Conservation (phyloP, 345 rosid species). For the Ailanthus altissimus region DNA sequence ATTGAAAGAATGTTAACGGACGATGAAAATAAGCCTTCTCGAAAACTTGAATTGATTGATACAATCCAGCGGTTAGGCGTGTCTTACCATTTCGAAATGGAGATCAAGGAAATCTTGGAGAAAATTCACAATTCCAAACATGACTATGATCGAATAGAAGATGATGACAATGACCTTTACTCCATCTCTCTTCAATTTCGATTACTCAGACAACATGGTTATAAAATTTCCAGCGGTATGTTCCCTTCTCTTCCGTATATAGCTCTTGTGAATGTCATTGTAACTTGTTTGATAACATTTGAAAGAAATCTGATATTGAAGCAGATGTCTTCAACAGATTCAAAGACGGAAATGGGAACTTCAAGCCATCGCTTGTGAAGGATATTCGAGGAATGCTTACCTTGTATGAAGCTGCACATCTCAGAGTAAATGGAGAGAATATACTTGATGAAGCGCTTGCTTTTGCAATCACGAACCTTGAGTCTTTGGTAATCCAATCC, state of each 20-base stretch:
- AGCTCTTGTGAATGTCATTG: no score
- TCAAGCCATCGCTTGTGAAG: constrained; percentile 1
- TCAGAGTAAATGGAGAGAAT: constrained; percentile 33
- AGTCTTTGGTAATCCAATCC: not conserved
- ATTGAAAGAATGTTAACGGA: constrained; percentile 16
- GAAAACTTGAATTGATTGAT: constrained; percentile 31
- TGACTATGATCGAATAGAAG: no score
- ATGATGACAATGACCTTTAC: not conserved
- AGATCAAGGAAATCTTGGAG: constrained; percentile 32
- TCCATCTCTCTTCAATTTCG: constrained; percentile 24
- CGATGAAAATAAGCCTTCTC: not conserved
- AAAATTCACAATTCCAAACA: not conserved
- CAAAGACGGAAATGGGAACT: constrained; percentile 21
- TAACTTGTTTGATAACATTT: not conserved
- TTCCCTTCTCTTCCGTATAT: not conserved
- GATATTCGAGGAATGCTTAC: constrained; percentile 32
- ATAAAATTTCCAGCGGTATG: not conserved
- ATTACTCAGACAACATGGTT: constrained; percentile 32
- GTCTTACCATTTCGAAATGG: constrained; percentile 37
- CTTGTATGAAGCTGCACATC: constrained; percentile 45
- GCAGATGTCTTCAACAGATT: constrained; percentile 38
- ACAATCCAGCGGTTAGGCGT: constrained; percentile 41
- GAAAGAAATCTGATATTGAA: not conserved
- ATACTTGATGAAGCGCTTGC: constrained; percentile 39
- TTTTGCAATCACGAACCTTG: constrained; percentile 32